Evolutionary conservation across 768 basidiomycete species (phyloP).

Genomic region (Rhodosporidiobolus odoratus): DNA sequence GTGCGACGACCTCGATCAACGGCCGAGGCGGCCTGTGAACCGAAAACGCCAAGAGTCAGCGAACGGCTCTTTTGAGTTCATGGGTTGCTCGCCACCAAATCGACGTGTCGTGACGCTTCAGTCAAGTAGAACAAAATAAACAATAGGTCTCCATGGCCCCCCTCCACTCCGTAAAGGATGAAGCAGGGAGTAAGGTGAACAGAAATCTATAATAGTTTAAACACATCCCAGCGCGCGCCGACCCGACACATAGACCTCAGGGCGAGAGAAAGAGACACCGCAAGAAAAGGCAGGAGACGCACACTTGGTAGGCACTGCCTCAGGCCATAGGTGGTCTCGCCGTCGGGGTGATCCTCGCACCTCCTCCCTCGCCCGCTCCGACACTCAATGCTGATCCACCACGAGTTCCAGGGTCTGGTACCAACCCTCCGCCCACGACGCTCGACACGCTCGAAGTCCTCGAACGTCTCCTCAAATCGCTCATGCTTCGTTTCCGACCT

Average conservation of each 20-base stretch:
- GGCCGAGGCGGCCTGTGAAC: too few species aligned
- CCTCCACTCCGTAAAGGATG: background rate
- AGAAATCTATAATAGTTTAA: conserved; percentile 22
- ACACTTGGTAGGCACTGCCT: too few species aligned
- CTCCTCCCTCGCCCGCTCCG: background rate
- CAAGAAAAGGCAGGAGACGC: background rate
- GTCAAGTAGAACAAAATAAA: conserved; percentile 7
- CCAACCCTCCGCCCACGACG: background rate
- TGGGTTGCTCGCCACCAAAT: background rate
- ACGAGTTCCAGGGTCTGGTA: too few species aligned
- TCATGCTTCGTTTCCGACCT: conserved; percentile 21
- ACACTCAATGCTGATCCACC: background rate
- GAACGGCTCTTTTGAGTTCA: background rate
- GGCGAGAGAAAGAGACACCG: background rate
- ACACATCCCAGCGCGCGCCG: background rate
- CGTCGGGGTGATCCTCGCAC: conserved; percentile 36
- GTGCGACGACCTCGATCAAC: background rate
- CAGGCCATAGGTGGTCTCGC: conserved; percentile 32
- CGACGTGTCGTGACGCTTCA: conserved; percentile 6
- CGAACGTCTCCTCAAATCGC: conserved; percentile 1
- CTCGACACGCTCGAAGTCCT: background rate
- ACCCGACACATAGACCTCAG: background rate
- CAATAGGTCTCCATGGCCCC: background rate
- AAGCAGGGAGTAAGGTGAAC: conserved; percentile 20
- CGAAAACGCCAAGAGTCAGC: background rate